These are phyloP conservation scores for Apiosordaria backusii DNA, from an alignment of 495 filamentous ascomycete genomes.

Conservation along the genomic window DNA sequence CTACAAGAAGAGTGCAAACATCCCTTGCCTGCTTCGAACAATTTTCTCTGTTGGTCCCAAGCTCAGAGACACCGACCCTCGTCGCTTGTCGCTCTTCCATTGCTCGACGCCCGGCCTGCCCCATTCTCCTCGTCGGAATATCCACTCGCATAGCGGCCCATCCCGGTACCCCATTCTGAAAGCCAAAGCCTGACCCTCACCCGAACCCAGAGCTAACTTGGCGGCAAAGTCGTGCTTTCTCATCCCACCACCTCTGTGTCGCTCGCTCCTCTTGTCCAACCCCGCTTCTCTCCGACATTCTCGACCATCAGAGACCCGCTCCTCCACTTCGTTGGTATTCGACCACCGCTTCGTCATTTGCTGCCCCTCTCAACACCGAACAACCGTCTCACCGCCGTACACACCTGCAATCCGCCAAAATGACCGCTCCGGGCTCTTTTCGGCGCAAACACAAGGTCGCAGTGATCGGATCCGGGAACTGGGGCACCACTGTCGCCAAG, in stretches of 20 bases:
- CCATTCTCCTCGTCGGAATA: constrained; percentile 14
- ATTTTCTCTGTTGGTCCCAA: constrained; percentile 1
- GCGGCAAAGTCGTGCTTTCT: constrained; percentile 7
- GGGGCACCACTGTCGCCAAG: constrained; percentile 96
- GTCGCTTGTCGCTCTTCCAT: constrained; percentile 20
- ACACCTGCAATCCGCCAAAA: constrained; percentile 27
- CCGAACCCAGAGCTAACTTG: constrained; percentile 11
- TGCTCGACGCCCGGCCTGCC: constrained; percentile 18
- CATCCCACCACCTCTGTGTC: constrained; percentile 8
- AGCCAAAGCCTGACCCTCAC: constrained; percentile 10
- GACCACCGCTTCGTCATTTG: not conserved
- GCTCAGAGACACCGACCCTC: not conserved
- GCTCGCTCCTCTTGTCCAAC: constrained; percentile 2
- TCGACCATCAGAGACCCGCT: not conserved
- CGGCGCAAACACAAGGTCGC: constrained; percentile 86
- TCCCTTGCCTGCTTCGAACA: not conserved
- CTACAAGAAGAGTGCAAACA: not conserved
- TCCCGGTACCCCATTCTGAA: constrained; percentile 12
- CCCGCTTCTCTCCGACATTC: not conserved
- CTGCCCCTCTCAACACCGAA: not conserved
- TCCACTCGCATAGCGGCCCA: constrained; percentile 22
- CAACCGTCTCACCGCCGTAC: constrained; percentile 2
- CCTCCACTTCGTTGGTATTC: not conserved
- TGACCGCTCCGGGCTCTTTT: constrained; percentile 35
- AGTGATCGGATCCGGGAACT: constrained; percentile 94